A percentile compares a stretch with the other conserved stretches of the same genome.
Conservation (phyloP, 768 basidiomycete genomes). For the Rhodotorula babjevae region DNA sequence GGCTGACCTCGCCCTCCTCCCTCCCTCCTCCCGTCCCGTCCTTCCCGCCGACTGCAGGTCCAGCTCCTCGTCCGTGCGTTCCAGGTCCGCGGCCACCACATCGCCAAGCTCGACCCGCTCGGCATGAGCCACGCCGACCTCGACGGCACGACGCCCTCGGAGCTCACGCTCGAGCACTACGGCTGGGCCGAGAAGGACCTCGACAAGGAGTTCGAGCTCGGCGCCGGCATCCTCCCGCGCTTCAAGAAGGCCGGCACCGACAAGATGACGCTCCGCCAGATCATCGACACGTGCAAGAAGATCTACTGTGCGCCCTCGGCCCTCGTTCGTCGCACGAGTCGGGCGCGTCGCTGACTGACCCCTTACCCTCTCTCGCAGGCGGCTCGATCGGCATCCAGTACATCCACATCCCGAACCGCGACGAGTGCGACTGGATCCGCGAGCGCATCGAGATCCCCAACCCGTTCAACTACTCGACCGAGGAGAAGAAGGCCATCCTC, state of each 20-base stretch:
- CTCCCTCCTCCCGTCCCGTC: no score
- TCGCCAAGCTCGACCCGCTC: slow-evolving; percentile 91
- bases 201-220: slow-evolving; percentile 87
- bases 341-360: neutral
- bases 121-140: slow-evolving; percentile 89
- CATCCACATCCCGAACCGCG: slow-evolving; percentile 93
- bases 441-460: slow-evolving; percentile 91
- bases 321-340: neutral
- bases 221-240: slow-evolving; percentile 91
- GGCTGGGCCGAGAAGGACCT: slow-evolving; percentile 92
- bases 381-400: slow-evolving; percentile 86
- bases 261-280: slow-evolving; percentile 83
- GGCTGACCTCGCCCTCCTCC: no score
- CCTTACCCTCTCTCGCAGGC: slow-evolving; percentile 51
- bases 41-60: slow-evolving; percentile 56
- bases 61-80: slow-evolving; percentile 97
- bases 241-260: slow-evolving; percentile 81
- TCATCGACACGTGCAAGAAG: slow-evolving; percentile 80
- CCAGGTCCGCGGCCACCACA: slow-evolving; percentile 96
- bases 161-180: slow-evolving; percentile 88
- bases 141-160: slow-evolving; percentile 69
- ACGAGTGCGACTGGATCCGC: slow-evolving; percentile 98
- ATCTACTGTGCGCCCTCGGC: slow-evolving; percentile 74
- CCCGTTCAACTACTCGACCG: slow-evolving; percentile 95
- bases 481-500: slow-evolving; percentile 98